Evolutionary conservation across 768 basidiomycete genomes (phyloP).

Genomic region (Gautieria morchelliformis): DNA sequence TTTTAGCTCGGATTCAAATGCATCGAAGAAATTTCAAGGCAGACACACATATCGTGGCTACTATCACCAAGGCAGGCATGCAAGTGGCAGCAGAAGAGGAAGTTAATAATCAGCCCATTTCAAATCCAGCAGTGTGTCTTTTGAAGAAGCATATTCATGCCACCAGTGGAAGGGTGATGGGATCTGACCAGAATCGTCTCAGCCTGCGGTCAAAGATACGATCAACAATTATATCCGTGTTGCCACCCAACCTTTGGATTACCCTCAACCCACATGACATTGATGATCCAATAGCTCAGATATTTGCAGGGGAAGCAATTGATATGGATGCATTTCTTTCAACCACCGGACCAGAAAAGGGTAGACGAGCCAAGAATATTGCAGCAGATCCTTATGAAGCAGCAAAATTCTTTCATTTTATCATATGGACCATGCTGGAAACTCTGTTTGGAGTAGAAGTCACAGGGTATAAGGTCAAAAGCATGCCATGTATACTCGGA

Average conservation of each 20-base stretch:
- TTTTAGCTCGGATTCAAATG: constrained; percentile 27
- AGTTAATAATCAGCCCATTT: not conserved
- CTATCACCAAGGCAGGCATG: constrained; percentile 23
- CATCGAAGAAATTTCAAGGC: constrained; percentile 14
- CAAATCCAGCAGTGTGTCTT: constrained; percentile 1
- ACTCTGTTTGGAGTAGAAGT: constrained; percentile 25
- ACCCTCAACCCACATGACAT: constrained; percentile 34
- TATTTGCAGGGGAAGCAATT: no score
- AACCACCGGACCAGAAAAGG: no score
- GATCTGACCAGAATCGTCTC: constrained; percentile 9
- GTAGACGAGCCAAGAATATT: no score
- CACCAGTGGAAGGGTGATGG: constrained; percentile 12
- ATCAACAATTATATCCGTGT: constrained; percentile 21
- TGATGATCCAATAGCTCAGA: no score
- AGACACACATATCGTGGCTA: constrained; percentile 14
- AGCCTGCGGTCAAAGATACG: constrained; percentile 24
- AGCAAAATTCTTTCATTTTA: no score
- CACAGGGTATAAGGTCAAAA: constrained; percentile 7
- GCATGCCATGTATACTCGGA: constrained; percentile 25
- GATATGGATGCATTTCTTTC: no score
- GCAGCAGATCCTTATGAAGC: no score
- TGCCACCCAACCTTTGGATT: constrained; percentile 31
- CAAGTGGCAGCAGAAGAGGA: constrained; percentile 28
- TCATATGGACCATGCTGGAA: constrained; percentile 21
- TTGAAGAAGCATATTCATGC: constrained; percentile 14